A percentile compares a stretch with the other conserved stretches of the same genome.
Evolutionary conservation across 2,329 filamentous ascomycete species (phyloP).

Genomic region (Pseudogymnoascus sp.): DNA sequence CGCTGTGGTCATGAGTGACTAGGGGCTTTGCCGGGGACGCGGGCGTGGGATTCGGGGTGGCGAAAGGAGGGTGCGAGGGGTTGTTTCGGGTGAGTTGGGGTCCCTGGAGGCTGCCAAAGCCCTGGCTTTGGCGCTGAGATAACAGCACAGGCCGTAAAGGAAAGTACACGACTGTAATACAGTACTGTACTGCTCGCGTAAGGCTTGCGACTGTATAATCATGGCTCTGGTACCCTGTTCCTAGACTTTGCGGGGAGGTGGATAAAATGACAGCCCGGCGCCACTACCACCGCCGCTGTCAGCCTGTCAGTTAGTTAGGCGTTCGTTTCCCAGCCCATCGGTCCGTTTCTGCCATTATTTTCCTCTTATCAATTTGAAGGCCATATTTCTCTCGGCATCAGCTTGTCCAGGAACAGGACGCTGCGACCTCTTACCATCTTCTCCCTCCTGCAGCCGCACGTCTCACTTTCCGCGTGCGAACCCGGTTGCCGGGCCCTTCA

Average conservation of each 20-base stretch:
- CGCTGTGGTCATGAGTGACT: neutral
- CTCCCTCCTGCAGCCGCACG: neutral
- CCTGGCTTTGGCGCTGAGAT: neutral
- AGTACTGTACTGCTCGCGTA: neutral
- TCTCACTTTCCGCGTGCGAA: neutral
- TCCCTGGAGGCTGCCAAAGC: neutral
- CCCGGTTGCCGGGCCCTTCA: neutral
- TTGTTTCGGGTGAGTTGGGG: neutral
- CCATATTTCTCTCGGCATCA: neutral
- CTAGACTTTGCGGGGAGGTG: neutral
- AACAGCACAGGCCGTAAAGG: neutral
- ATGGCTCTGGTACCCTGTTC: neutral
- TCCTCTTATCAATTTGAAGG: neutral
- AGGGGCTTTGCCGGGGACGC: neutral
- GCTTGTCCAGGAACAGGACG: neutral
- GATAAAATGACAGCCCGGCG: neutral
- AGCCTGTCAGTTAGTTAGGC: neutral
- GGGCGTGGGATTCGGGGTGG: constrained; percentile 2
- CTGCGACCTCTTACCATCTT: neutral
- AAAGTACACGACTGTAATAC: no score
- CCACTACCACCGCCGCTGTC: neutral
- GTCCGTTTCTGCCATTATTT: neutral
- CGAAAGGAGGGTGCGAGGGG: neutral
- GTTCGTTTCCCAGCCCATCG: neutral
- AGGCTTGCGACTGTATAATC: neutral